These are phyloP conservation scores for Arthroderma sp. DNA, from an alignment of 2,329 filamentous ascomycete species.

Conservation along the genomic window DNA sequence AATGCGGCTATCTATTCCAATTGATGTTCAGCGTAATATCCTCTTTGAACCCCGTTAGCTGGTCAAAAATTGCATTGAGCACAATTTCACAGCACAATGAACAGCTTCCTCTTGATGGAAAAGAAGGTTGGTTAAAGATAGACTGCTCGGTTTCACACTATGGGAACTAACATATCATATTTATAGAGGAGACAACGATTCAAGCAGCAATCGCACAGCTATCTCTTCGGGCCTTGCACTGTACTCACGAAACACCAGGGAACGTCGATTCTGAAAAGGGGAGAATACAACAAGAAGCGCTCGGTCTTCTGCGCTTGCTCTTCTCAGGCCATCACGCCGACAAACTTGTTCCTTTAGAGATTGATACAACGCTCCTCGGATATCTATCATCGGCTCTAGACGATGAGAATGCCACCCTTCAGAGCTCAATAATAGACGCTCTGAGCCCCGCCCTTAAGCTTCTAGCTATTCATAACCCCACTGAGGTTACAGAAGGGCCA, in stretches of 20 bases:
- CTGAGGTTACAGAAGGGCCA: conserved; percentile 20
- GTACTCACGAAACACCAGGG: conserved; percentile 4
- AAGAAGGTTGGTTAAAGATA: conserved; percentile 35
- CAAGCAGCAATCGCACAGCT: conserved; percentile 9
- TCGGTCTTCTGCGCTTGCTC: conserved; percentile 48
- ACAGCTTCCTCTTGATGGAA: conserved; percentile 36
- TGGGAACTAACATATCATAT: background rate
- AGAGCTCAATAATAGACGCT: conserved; percentile 67
- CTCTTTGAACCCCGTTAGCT: conserved; percentile 55
- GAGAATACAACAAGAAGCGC: conserved; percentile 56
- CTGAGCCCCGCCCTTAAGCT: conserved; percentile 61
- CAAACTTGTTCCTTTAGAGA: conserved; percentile 33
- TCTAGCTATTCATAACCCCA: conserved; percentile 24
- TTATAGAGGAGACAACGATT: conserved; percentile 15
- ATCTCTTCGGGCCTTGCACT: conserved; percentile 6
- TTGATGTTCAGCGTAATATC: conserved; percentile 61
- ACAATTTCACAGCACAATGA: conserved; percentile 36
- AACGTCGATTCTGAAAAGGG: conserved; percentile 41
- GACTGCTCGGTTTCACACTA: background rate
- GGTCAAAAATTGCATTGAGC: conserved; percentile 56
- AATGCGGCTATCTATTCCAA: conserved; percentile 65
- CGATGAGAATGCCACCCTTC: conserved; percentile 54
- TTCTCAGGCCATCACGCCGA: conserved; percentile 28
- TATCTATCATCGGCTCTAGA: conserved; percentile 50
- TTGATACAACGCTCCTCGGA: conserved; percentile 59